Base-by-base conservation (phyloP, 768 basidiomycete species). In the Boletus pseudopeckii region DNA sequence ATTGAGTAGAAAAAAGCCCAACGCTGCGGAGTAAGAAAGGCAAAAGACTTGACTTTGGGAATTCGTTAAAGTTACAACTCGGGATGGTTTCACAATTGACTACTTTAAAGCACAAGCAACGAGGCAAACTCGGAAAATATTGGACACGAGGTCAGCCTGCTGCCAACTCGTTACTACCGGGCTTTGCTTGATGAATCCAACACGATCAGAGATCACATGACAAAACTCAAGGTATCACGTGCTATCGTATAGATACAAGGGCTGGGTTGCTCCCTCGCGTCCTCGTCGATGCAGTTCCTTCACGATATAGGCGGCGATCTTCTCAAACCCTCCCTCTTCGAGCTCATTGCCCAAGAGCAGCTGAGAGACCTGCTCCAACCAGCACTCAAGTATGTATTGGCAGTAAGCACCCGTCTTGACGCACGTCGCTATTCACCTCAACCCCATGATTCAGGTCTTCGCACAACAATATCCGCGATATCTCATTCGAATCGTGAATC, bases 401-500 rank as follows among this genome's bases (percentile, higher is more conserved):
- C 89, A 56, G 95, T 95, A 69, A 74, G 87, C 68, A 54, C 43
- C 39, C 39, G 14, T 48, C 26, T 18, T 10, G n/a, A 22, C 34
- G 30, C 32, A 26, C 41, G 15, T 22, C 3, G 8, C 32, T 4
- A 14, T 47, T 22, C 45, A 34, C 54, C 45, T 48, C 42, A 53
- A 43, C 18, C 42, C 43, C 38, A 36, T 43, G n/a, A 26, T 52
- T 2, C 36, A 97, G 95, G 89, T 96, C 53, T 91, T 98, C 63
- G 93, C 97, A 4, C 94, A 98, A 75, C 79, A 86, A 52, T 89
- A 98, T 68, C 97, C 97, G 7, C 82, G 97, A 50, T 95, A 98
- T 70, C 80, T 98, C 30, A 73, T 99, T 40, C 85, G 86, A 17
- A 77, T 98, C 49, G 91, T 97, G 15, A 98, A 98, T 70, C 77